These are phyloP conservation scores for Penicillium sp. DNA, from an alignment of 2,329 filamentous ascomycete genomes.

Conservation along the genomic window DNA sequence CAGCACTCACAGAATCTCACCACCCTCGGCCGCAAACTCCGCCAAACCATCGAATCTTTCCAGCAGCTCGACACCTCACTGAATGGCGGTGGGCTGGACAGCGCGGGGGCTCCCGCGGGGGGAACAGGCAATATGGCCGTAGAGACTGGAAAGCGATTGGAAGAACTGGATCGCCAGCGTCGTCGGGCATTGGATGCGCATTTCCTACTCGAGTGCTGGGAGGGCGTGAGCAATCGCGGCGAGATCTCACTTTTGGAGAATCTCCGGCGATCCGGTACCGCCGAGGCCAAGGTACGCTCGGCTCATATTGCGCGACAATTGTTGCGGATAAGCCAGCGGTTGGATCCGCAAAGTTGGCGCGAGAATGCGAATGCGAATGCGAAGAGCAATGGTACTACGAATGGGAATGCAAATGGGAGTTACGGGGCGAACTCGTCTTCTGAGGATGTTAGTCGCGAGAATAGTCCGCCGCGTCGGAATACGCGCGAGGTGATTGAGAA, in stretches of 20 bases:
- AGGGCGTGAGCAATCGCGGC: conserved; percentile 88
- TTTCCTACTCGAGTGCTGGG: conserved; percentile 96
- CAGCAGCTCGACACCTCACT: conserved; percentile 85
- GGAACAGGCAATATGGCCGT: conserved; percentile 86
- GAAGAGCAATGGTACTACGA: background rate
- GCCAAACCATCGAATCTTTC: conserved; percentile 89
- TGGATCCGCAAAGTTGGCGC: conserved; percentile 78
- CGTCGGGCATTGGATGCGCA: conserved; percentile 89
- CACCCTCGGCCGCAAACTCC: conserved; percentile 83
- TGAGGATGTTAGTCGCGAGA: conserved; percentile 51
- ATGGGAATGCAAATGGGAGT: conserved; percentile 46
- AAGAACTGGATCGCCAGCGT: conserved; percentile 91
- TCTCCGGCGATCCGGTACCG: conserved; percentile 79
- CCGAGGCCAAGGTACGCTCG: conserved; percentile 91
- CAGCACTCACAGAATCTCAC: conserved; percentile 92
- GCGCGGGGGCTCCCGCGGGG: conserved; percentile 18
- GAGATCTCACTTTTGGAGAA: conserved; percentile 87
- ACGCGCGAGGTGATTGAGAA: conserved; percentile 93
- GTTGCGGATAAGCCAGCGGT: conserved; percentile 87
- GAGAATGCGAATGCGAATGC: conserved; percentile 43
- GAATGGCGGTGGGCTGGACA: conserved; percentile 60
- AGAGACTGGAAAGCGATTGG: conserved; percentile 89
- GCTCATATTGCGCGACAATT: conserved; percentile 92
- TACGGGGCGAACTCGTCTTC: conserved; percentile 29
- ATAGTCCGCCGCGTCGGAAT: conserved; percentile 54